Conservation (phyloP, 805 yeast genomes). For the Candida methanosorbosa region DNA sequence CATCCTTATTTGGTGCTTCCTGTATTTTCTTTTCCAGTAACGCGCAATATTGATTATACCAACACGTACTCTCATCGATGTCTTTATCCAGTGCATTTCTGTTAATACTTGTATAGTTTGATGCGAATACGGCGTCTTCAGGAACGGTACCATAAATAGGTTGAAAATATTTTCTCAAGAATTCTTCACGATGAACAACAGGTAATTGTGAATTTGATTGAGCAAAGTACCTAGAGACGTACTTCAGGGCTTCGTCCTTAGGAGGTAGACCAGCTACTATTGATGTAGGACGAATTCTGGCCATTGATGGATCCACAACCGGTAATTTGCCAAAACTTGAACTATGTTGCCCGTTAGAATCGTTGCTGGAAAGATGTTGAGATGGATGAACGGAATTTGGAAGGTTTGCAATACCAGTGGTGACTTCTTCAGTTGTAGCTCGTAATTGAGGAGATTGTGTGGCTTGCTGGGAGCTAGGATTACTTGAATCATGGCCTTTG, state of each 20-base stretch:
- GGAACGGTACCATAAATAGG: constrained; percentile 75
- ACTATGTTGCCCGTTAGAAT: not conserved
- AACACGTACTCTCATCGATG: constrained; percentile 28
- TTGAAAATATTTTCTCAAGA: constrained; percentile 54
- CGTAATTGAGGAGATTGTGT: too few species aligned
- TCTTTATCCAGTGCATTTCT: constrained; percentile 17
- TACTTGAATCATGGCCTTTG: constrained; percentile 15
- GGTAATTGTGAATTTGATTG: constrained; percentile 83
- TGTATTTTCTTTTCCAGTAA: constrained; percentile 19
- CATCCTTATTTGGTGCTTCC: constrained; percentile 10
- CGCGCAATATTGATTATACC: constrained; percentile 36
- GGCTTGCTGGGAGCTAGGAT: not conserved
- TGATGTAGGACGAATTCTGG: not conserved
- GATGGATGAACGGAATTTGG: constrained; percentile 1
- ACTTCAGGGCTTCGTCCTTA: constrained; percentile 58
- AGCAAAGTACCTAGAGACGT: constrained; percentile 59
- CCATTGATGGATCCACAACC: constrained; percentile 1
- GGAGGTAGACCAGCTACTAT: constrained; percentile 54
- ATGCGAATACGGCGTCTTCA: constrained; percentile 45
- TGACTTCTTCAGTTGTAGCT: not conserved
- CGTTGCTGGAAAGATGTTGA: constrained; percentile 7
- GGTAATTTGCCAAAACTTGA: not conserved
- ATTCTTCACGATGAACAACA: constrained; percentile 72
- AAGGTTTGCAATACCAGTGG: not conserved
- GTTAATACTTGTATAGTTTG: constrained; percentile 42